Percentiles rank a stretch among this genome's conserved stretches.
Conservation (phyloP, 192 early-diverging fungal species). For the Polychytrium aggregatum region DNA sequence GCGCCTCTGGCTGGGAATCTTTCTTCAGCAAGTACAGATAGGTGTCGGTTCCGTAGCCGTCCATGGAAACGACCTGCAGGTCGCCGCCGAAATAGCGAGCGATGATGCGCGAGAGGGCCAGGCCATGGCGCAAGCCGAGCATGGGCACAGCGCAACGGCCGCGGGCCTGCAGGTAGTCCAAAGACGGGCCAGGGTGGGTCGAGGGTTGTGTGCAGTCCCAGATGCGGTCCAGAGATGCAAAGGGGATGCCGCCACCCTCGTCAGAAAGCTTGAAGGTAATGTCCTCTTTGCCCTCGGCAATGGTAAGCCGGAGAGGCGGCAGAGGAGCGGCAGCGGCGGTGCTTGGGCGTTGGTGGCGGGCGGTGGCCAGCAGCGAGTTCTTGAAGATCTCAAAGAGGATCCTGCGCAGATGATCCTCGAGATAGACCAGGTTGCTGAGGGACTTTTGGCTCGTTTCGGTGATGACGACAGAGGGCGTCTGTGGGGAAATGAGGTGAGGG, state of each 20-base stretch:
- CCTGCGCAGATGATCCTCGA: conserved; percentile 90
- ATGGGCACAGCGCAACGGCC: conserved; percentile 12
- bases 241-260: conserved; percentile 90
- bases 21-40: conserved; percentile 85
- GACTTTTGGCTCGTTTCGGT: too few relatives aligned
- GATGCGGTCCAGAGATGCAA: conserved; percentile 37
- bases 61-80: conserved; percentile 86
- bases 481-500: conserved; percentile 60
- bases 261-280: conserved; percentile 95
- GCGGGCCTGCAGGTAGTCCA: too few relatives aligned
- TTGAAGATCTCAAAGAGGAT: conserved; percentile 97
- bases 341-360: too few relatives aligned
- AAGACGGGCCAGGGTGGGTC: too few relatives aligned
- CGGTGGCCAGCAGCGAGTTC: conserved; percentile 87
- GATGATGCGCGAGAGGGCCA: conserved; percentile 81
- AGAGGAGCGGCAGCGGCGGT: too few relatives aligned
- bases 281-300: conserved; percentile 62
- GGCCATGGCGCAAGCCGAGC: too few relatives aligned
- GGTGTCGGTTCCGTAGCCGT: conserved; percentile 87
- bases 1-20: too few relatives aligned
- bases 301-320: conserved; percentile 84
- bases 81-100: conserved; percentile 96
- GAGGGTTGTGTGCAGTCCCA: too few relatives aligned
- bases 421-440: conserved; percentile 91
- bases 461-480: conserved; percentile 40